A percentile compares a stretch with the other conserved stretches of the same genome.
phyloP scores from a whole-genome alignment of 202 grass and related monocot species.

The Bolboschoenoplectus hybrid region DNA sequence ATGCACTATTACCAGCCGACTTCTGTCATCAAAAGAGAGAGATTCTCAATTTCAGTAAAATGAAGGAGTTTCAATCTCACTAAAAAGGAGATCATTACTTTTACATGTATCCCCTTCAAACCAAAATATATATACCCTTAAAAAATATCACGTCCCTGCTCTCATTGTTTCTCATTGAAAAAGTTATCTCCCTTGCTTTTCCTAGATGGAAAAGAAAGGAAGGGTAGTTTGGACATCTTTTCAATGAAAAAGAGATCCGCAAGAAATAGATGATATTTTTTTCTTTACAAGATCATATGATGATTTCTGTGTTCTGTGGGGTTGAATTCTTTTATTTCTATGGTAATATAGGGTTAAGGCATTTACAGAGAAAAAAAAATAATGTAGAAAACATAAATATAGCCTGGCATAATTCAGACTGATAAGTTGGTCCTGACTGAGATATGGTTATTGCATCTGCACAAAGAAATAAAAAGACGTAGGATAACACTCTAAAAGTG shows the following conservation, averaged over 20 bases:
- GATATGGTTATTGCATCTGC: conserved; percentile 3
- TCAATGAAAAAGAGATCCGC: neutral
- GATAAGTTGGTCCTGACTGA: neutral
- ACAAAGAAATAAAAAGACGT: conserved; percentile 8
- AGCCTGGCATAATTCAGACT: neutral
- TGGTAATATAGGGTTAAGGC: neutral
- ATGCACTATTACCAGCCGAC: conserved; percentile 48
- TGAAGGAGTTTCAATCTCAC: neutral
- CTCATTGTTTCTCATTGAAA: neutral
- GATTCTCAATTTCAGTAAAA: conserved; percentile 21
- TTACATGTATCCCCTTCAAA: conserved; percentile 9
- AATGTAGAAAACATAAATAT: neutral
- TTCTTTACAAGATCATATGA: neutral
- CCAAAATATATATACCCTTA: neutral
- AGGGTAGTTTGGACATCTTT: conserved; percentile 20
- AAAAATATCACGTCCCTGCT: neutral
- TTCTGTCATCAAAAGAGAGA: conserved; percentile 51
- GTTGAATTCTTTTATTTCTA: neutral
- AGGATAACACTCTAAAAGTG: conserved; percentile 19
- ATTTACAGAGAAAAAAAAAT: neutral
- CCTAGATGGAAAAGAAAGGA: neutral
- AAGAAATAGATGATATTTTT: neutral
- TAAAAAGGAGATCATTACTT: neutral
- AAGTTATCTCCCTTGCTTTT: neutral
- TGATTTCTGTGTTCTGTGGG: neutral